Evolutionary conservation across 148 eudicot species (phyloP), one percentile per base, ranked within the genome.

Genomic region (Chenopodium album): DNA sequence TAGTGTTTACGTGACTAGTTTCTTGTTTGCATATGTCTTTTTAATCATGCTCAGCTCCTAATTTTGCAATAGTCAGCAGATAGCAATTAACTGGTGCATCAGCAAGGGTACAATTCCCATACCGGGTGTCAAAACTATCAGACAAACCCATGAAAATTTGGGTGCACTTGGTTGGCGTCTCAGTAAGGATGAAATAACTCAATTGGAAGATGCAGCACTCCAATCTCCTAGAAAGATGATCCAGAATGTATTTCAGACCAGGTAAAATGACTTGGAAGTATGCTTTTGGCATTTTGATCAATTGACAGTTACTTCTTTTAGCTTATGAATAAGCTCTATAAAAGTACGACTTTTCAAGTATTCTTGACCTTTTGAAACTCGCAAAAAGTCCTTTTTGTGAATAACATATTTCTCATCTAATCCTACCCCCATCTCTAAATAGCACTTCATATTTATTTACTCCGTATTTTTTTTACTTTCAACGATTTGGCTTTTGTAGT

Each of bases 51-150:
- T 60, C 37, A 64, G 52, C 31, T 60, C 41, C 75, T 52, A 47
- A 84, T 47, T n/a, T 71, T 79, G 76, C 47, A 28, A 10, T 44
- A 32, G 22, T 46, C 41, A 29, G 63, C 90, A 95, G 98, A 94
- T 94, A 32, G 99, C 99, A 54, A 90, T 94, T 87, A 94, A 96
- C 83, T 96, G 99, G 99, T 94, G 99, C 88, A 94, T 96, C 60
- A 86, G 94, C 82, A 94, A 89, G 81, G 95, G 95, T 16, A 88
- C 97, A 1, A 83, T 96, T 85, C 99, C 99, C 2, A 96, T 96
- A 73, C 99, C 99, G 3, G 99, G 98, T 76, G 94, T 96, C 34
- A 96, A 94, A 87, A 79, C 92, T 1, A 82, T 94, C 7, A 88
- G 89, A 88, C 99, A 96, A 84, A 93, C 91, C 11, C 80, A 88